Evolutionary conservation across 1,284 basidiomycete genomes (phyloP).

Genomic region (Malassezia globosa): DNA sequence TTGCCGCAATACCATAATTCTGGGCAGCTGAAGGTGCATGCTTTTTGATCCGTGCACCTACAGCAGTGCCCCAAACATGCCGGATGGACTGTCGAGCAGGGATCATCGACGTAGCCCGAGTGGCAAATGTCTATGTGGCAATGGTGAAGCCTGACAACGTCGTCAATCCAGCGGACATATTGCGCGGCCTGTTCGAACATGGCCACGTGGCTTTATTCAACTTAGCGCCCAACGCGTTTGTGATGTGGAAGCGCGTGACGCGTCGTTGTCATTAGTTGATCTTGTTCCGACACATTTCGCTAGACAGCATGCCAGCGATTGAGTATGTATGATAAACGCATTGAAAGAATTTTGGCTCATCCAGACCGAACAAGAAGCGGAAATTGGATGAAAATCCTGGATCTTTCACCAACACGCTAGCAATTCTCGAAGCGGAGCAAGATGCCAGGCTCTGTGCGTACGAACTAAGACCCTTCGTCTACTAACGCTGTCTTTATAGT

Average conservation of each 20-base stretch:
- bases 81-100: constrained; percentile 3
- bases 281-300: too few species aligned
- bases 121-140: not conserved
- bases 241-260: not conserved
- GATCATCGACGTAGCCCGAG: constrained; percentile 4
- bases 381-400: constrained; percentile 23
- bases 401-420: constrained; percentile 35
- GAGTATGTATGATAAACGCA: too few species aligned
- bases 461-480: too few species aligned
- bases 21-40: not conserved
- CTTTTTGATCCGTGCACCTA: not conserved
- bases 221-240: too few species aligned
- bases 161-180: not conserved
- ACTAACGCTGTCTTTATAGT: not conserved
- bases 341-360: too few species aligned
- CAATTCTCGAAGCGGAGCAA: constrained; percentile 26
- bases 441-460: constrained; percentile 25
- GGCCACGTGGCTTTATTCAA: constrained; percentile 12
- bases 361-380: constrained; percentile 19
- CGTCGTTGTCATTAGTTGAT: too few species aligned
- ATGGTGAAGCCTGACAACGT: not conserved
- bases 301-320: too few species aligned
- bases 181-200: constrained; percentile 8
- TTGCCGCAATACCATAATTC: not conserved
- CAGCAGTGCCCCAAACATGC: constrained; percentile 2